phyloP scores from a whole-genome alignment of 2,329 filamentous ascomycete species.

The Pseudogymnoascus verrucosus region DNA sequence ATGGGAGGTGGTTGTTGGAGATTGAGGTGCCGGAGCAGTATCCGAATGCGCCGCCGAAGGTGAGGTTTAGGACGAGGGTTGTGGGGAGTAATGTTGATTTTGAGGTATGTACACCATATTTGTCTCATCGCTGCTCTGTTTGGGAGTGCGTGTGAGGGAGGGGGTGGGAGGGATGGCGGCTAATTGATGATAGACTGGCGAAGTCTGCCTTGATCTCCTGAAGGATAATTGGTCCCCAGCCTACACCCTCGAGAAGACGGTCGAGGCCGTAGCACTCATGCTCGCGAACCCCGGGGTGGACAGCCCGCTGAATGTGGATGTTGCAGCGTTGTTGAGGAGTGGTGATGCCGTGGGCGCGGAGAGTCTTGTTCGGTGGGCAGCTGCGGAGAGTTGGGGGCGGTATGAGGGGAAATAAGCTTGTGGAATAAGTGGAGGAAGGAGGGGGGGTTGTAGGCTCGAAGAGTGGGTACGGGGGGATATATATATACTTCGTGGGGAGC shows the following conservation, averaged over 20 bases:
- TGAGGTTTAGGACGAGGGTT: slow-evolving; percentile 75
- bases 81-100: slow-evolving; percentile 76
- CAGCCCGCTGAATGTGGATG: slow-evolving; percentile 70
- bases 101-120: slow-evolving; percentile 26
- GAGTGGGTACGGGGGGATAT: not conserved
- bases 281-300: slow-evolving; percentile 62
- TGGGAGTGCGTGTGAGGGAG: too few species aligned
- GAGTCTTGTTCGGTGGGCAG: slow-evolving; percentile 65
- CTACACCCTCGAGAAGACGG: slow-evolving; percentile 69
- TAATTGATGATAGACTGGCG: slow-evolving; percentile 52
- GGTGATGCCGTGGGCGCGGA: slow-evolving; percentile 63
- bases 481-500: not conserved
- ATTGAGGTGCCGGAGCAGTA: slow-evolving; percentile 73
- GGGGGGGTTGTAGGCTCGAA: not conserved
- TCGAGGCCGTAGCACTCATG: slow-evolving; percentile 66
- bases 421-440: not conserved
- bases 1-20: slow-evolving; percentile 73
- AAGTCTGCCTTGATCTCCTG: slow-evolving; percentile 89
- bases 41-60: slow-evolving; percentile 66
- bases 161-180: not conserved
- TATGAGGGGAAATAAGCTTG: slow-evolving; percentile 32
- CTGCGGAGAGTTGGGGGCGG: slow-evolving; percentile 37
- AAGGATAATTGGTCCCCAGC: slow-evolving; percentile 74
- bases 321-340: slow-evolving; percentile 60
- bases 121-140: too few species aligned